Percentiles rank a stretch among this genome's conserved stretches.
These are phyloP conservation scores for Euphorbia lathyris DNA, from an alignment of 345 rosid species.

Conservation along the genomic window DNA sequence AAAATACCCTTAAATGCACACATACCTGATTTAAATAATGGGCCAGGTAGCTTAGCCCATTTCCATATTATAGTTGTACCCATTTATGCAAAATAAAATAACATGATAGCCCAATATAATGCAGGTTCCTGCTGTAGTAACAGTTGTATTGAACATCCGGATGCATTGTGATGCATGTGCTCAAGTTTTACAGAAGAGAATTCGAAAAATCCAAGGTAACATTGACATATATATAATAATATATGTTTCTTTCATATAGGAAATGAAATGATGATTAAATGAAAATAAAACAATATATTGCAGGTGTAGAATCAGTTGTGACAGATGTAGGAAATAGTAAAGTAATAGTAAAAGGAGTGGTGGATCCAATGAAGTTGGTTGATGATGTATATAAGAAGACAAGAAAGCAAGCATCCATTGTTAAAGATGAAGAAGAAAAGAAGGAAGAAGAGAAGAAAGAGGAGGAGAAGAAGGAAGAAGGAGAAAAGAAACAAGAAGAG, in stretches of 20 bases:
- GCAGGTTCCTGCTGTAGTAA: constrained; percentile 49
- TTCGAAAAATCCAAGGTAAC: constrained; percentile 51
- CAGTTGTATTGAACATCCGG: constrained; percentile 48
- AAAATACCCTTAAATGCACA: too few relatives aligned
- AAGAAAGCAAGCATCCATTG: constrained; percentile 51
- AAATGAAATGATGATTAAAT: too few relatives aligned
- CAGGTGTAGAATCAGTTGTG: constrained; percentile 63
- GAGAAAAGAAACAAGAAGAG: constrained; percentile 21
- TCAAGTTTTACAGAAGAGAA: constrained; percentile 42
- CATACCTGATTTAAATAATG: too few relatives aligned
- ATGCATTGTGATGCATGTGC: constrained; percentile 86
- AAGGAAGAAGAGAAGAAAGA: constrained; percentile 40
- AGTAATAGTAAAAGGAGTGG: constrained; percentile 50
- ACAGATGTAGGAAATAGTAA: constrained; percentile 41
- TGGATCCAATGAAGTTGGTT: constrained; percentile 51
- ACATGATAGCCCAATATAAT: too few relatives aligned
- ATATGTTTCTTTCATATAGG: too few relatives aligned
- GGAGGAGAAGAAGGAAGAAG: constrained; percentile 23
- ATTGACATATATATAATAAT: too few relatives aligned
- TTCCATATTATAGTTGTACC: too few relatives aligned
- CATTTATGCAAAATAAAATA: too few relatives aligned
- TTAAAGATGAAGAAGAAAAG: constrained; percentile 47
- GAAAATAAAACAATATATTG: background rate
- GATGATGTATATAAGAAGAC: constrained; percentile 46
- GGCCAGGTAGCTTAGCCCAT: too few relatives aligned